Evolutionary conservation across 129 eudicot genomes (phyloP).

Genomic region (Centella asiatica): DNA sequence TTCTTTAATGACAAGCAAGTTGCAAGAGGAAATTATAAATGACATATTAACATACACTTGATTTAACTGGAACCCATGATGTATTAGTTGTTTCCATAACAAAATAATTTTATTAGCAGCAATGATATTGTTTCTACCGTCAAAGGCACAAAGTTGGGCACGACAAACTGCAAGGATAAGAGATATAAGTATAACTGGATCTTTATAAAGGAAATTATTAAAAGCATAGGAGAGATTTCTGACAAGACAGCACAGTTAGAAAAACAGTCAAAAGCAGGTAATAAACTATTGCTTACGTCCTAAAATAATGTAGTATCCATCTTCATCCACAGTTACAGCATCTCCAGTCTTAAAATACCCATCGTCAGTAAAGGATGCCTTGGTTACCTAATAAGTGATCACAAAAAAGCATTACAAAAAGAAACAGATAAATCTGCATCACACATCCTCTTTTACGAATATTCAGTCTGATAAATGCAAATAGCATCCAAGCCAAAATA

Average conservation of each 20-base stretch:
- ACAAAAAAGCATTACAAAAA: neutral
- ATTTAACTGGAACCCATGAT: neutral
- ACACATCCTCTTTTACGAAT: too few species aligned
- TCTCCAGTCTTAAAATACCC: constrained; percentile 95
- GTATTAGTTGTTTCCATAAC: neutral
- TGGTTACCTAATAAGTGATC: constrained; percentile 53
- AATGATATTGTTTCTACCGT: neutral
- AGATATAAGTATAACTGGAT: neutral
- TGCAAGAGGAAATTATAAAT: too few species aligned
- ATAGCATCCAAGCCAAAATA: too few species aligned
- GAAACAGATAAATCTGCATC: too few species aligned
- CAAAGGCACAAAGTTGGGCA: neutral
- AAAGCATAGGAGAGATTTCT: neutral
- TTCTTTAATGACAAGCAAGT: neutral
- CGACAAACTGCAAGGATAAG: neutral
- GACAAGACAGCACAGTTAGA: neutral
- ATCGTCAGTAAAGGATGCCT: constrained; percentile 70
- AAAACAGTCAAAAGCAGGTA: neutral
- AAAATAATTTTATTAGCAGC: neutral
- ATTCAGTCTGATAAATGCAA: too few species aligned
- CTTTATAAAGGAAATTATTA: neutral
- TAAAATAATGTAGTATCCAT: constrained; percentile 85
- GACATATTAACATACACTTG: neutral
- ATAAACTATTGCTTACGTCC: constrained; percentile 62
- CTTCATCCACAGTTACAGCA: constrained; percentile 84